Evolutionary conservation across 768 basidiomycete species (phyloP), one percentile per base, ranked within the genome.

Genomic region (Porpolomopsis calyptriformis): DNA sequence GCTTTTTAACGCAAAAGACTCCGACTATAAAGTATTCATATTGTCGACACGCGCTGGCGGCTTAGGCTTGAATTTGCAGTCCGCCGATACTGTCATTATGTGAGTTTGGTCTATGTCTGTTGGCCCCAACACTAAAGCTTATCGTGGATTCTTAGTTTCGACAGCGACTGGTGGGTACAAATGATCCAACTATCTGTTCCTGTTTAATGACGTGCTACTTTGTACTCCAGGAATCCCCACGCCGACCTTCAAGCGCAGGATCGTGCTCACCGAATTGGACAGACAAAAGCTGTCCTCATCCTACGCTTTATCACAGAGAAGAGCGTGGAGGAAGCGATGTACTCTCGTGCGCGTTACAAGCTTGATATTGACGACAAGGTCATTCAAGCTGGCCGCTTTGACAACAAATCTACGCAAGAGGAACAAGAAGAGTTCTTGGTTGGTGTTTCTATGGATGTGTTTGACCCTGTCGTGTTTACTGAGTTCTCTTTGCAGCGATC

Each of bases 171-270:
- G 74, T 72, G 51, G 55, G 62, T 51, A 18, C 7, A 37, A 20
- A n/a, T n/a, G n/a, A n/a, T n/a, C n/a, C n/a, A n/a, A n/a, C n/a
- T n/a, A n/a, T n/a, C n/a, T n/a, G n/a, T n/a, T n/a, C n/a, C n/a
- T n/a, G n/a, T n/a, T n/a, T n/a, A n/a, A n/a, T n/a, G n/a, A n/a
- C n/a, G n/a, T n/a, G n/a, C n/a, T n/a, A n/a, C n/a, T n/a, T 44
- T 41, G 11, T 14, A 19, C 40, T 37, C 10, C 53, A 82, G 83
- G 92, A 99, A 98, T 69, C 94, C 94, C 39, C 94, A 98, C 56
- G 94, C 96, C 42, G 94, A 99, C 82, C 69, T 98, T 50, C 96
- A 99, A 65, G 96, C 96, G 10, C 96, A 99, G 63, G 94, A 99
- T 78, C 90, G 93, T 73, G 90, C 89, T 9, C 94, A 99, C 74